Evolutionary conservation across 176 grass and related monocot species (phyloP).

Genomic region (Triticum timopheevii): DNA sequence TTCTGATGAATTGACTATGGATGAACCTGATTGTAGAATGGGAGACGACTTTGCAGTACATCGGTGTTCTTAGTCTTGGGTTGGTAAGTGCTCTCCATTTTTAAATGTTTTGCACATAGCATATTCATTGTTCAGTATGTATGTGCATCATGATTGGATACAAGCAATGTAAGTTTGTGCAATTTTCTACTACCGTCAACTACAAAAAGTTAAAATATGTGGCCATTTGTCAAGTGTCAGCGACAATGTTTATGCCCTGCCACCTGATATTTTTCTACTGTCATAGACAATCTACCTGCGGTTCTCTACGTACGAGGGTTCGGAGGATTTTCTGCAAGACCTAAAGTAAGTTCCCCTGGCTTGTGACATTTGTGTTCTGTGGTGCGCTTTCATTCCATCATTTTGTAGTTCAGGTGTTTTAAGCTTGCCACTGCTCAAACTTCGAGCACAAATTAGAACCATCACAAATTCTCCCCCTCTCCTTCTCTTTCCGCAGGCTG

Average conservation of each 20-base stretch:
- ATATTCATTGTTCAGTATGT: not conserved
- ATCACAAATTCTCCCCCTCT: not conserved
- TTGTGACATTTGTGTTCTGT: not conserved
- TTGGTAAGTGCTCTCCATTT: slow-evolving; percentile 49
- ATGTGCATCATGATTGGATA: not conserved
- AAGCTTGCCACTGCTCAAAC: not conserved
- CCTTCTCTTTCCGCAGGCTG: slow-evolving; percentile 37
- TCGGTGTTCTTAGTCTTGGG: slow-evolving; percentile 74
- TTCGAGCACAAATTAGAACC: not conserved
- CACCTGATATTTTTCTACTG: slow-evolving; percentile 28
- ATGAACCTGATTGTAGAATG: slow-evolving; percentile 56
- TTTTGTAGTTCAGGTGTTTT: not conserved
- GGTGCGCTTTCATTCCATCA: not conserved
- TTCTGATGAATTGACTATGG: slow-evolving; percentile 10
- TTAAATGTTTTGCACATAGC: not conserved
- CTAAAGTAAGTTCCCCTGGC: slow-evolving; percentile 51
- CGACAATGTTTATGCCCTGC: not conserved
- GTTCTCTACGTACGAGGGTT: slow-evolving; percentile 58
- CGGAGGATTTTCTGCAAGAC: slow-evolving; percentile 73
- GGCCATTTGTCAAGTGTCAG: not conserved
- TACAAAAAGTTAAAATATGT: slow-evolving; percentile 1
- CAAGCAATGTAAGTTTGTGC: not conserved
- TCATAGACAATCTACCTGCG: slow-evolving; percentile 64
- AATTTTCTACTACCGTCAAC: not conserved
- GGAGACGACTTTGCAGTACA: slow-evolving; percentile 81